A percentile compares a stretch with the other conserved stretches of the same genome.
Evolutionary conservation across 805 yeast species (phyloP).

Genomic region (Candida bentonensis): DNA sequence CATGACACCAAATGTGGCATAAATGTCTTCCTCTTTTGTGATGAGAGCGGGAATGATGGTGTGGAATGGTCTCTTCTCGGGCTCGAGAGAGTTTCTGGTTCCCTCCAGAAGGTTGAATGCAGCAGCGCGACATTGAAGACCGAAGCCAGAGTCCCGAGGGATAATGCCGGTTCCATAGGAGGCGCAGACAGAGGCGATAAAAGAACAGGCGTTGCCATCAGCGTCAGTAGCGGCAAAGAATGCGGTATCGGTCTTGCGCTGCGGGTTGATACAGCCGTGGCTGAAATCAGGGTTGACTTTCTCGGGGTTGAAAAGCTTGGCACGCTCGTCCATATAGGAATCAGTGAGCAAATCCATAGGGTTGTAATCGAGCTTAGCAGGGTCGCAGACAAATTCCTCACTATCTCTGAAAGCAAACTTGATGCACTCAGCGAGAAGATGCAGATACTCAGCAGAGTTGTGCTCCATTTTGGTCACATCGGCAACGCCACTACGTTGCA

Average conservation of each 20-base stretch:
- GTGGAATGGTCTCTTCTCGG: slow-evolving; percentile 64
- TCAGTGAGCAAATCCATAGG: slow-evolving; percentile 32
- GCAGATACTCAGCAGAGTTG: slow-evolving; percentile 59
- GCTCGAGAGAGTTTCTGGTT: slow-evolving; percentile 47
- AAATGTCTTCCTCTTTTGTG: slow-evolving; percentile 39
- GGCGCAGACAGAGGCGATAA: slow-evolving; percentile 60
- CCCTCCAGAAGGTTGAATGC: slow-evolving; percentile 51
- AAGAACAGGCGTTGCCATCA: slow-evolving; percentile 69
- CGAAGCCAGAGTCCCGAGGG: slow-evolving; percentile 47
- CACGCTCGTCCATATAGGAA: slow-evolving; percentile 36
- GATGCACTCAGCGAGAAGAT: slow-evolving; percentile 53
- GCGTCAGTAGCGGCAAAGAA: slow-evolving; percentile 51
- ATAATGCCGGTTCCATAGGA: slow-evolving; percentile 59
- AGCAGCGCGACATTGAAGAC: slow-evolving; percentile 63
- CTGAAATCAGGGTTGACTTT: slow-evolving; percentile 29
- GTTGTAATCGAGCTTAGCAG: slow-evolving; percentile 23
- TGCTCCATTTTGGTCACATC: slow-evolving; percentile 31
- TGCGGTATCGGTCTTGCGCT: slow-evolving; percentile 53
- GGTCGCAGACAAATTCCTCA: slow-evolving; percentile 60
- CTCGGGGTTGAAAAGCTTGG: slow-evolving; percentile 29
- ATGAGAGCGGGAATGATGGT: slow-evolving; percentile 77
- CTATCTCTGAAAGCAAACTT: slow-evolving; percentile 64
- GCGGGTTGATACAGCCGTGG: slow-evolving; percentile 38
- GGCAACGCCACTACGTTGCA: slow-evolving; percentile 30
- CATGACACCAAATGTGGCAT: slow-evolving; percentile 68